These are phyloP conservation scores for Wallacemonas sp. DNA, from an alignment of 208 protist genomes.

Conservation along the genomic window DNA sequence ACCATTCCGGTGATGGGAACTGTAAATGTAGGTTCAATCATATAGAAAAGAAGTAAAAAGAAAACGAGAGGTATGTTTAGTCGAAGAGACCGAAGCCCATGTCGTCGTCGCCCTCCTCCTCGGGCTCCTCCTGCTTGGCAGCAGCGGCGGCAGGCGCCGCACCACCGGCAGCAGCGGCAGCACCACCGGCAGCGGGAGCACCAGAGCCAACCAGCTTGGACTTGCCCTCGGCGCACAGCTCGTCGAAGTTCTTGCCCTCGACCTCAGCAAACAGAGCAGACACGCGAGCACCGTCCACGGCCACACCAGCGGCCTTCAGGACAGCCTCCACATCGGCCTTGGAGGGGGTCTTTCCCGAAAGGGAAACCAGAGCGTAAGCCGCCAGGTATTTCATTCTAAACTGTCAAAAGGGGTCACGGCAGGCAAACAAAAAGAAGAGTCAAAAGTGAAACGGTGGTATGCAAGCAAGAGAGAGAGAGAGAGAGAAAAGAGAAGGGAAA, in stretches of 20 bases:
- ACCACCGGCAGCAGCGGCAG: constrained; percentile 19
- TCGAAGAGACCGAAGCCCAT: constrained; percentile 74
- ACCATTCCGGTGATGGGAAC: too few species aligned
- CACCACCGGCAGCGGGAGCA: constrained; percentile 17
- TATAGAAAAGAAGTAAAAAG: constrained; percentile 14
- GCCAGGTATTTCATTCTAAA: constrained; percentile 77
- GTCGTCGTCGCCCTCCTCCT: constrained; percentile 64
- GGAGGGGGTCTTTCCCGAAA: constrained; percentile 42
- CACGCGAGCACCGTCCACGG: constrained; percentile 38
- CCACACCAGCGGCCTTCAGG: constrained; percentile 42
- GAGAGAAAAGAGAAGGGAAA: constrained; percentile 6
- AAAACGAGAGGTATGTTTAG: constrained; percentile 17
- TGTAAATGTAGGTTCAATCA: not conserved
- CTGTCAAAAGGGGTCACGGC: too few species aligned
- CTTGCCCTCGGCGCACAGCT: constrained; percentile 47
- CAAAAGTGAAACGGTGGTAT: too few species aligned
- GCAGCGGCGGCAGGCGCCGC: constrained; percentile 22
- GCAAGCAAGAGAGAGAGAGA: constrained; percentile 10
- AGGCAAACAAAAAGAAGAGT: constrained; percentile 1
- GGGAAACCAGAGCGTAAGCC: constrained; percentile 67
- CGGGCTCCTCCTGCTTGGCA: constrained; percentile 25
- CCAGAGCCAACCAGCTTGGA: constrained; percentile 48
- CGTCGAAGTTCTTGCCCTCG: constrained; percentile 41
- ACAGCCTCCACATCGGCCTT: constrained; percentile 53
- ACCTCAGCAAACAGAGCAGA: constrained; percentile 39